Percentiles rank a stretch among this genome's conserved stretches.
Conservation (phyloP, 345 rosid genomes). For the Cardiospermum halicacabum region DNA sequence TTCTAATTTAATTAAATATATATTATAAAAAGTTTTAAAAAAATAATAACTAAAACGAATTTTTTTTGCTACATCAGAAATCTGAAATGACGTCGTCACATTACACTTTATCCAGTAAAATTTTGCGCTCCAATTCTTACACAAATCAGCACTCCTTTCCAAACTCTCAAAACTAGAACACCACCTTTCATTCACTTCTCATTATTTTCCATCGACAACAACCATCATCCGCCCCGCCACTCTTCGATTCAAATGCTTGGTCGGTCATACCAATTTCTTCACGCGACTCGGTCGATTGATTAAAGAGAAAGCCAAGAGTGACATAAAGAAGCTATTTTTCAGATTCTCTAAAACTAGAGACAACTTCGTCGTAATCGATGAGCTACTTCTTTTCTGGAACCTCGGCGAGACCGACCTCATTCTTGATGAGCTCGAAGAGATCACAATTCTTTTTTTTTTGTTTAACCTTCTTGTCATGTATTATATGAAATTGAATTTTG, state of each 20-base stretch:
- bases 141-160: too few species aligned
- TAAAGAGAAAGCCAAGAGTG: constrained; percentile 91
- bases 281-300: constrained; percentile 77
- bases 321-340: constrained; percentile 81
- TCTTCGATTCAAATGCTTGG: too few species aligned
- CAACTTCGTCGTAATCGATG: constrained; percentile 85
- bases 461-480: background rate
- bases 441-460: constrained; percentile 11
- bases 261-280: constrained; percentile 89
- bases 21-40: too few species aligned
- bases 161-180: too few species aligned
- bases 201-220: too few species aligned
- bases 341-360: constrained; percentile 93
- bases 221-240: too few species aligned
- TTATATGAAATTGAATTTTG: background rate
- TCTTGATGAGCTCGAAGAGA: constrained; percentile 95
- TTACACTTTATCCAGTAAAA: too few species aligned
- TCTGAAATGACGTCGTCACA: too few species aligned
- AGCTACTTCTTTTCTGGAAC: constrained; percentile 91
- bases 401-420: constrained; percentile 86
- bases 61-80: too few species aligned
- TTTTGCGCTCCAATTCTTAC: too few species aligned
- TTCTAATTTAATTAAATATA: too few species aligned
- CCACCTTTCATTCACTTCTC: background rate
- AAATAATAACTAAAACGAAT: too few species aligned